Conservation (phyloP, 441 rosid species). For the Arabidopsis lyrata region DNA sequence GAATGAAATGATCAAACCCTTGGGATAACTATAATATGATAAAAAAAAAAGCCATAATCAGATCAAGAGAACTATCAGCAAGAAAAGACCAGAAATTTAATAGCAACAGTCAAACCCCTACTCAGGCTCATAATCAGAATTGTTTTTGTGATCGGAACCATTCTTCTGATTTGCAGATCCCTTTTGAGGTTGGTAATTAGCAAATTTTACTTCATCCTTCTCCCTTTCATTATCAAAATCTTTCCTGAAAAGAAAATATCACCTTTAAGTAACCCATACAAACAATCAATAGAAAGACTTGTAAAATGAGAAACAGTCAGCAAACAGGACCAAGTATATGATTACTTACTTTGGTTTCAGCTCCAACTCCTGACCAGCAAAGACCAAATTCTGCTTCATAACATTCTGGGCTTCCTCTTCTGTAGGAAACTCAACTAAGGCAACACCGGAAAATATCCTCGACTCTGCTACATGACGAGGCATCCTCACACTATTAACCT, state of each 20-base stretch:
- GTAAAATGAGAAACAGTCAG: slow-evolving; percentile 4
- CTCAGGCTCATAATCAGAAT: slow-evolving; percentile 45
- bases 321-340: slow-evolving; percentile 26
- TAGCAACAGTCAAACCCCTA: slow-evolving; percentile 28
- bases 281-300: slow-evolving; percentile 5
- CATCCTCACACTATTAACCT: slow-evolving; percentile 92
- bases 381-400: slow-evolving; percentile 63
- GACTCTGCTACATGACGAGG: slow-evolving; percentile 82
- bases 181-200: slow-evolving; percentile 44
- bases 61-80: slow-evolving; percentile 16
- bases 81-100: not conserved
- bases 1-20: slow-evolving; percentile 90
- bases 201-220: slow-evolving; percentile 53
- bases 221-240: slow-evolving; percentile 73
- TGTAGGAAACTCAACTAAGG: slow-evolving; percentile 79
- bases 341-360: slow-evolving; percentile 86
- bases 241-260: slow-evolving; percentile 52
- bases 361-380: slow-evolving; percentile 71
- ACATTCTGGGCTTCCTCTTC: slow-evolving; percentile 75
- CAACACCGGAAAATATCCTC: slow-evolving; percentile 73
- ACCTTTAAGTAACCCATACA: slow-evolving; percentile 15
- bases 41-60: slow-evolving; percentile 20
- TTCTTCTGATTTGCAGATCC: slow-evolving; percentile 51
- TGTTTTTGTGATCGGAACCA: slow-evolving; percentile 46
- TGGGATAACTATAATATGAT: slow-evolving; percentile 66